These are phyloP conservation scores for Ascochyta viciae-villosae DNA, from an alignment of 2,329 filamentous ascomycete species.

Conservation along the genomic window DNA sequence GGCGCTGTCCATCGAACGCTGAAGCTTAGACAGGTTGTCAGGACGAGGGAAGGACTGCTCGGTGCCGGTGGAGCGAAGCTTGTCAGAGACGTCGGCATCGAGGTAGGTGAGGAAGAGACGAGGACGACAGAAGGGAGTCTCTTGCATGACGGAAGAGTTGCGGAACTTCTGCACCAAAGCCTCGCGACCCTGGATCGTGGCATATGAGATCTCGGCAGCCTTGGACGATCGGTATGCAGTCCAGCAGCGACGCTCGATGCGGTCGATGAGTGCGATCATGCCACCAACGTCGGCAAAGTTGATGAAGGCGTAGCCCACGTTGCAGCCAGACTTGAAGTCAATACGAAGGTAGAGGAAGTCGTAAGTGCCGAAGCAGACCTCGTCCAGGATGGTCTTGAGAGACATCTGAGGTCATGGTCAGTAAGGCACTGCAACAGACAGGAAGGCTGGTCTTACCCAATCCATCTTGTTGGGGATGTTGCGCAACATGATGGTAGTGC, in stretches of 20 bases:
- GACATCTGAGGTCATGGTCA: conserved; percentile 33
- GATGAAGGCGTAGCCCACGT: conserved; percentile 96
- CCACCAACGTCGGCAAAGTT: conserved; percentile 78
- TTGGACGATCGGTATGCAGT: conserved; percentile 85
- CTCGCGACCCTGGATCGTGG: conserved; percentile 94
- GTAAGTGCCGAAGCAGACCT: conserved; percentile 80
- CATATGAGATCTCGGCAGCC: conserved; percentile 89
- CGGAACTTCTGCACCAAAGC: conserved; percentile 93
- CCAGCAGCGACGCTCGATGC: conserved; percentile 58
- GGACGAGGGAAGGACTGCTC: conserved; percentile 79
- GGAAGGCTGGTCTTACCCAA: conserved; percentile 50
- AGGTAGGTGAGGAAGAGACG: conserved; percentile 65
- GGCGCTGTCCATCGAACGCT: conserved; percentile 85
- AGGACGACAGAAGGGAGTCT: conserved; percentile 80
- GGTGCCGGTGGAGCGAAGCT: conserved; percentile 63
- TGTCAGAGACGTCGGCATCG: conserved; percentile 52
- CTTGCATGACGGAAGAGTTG: conserved; percentile 95
- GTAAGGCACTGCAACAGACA: conserved; percentile 4
- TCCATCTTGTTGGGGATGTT: conserved; percentile 94
- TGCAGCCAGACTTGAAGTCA: conserved; percentile 59
- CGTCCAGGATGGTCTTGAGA: conserved; percentile 80
- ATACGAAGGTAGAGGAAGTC: conserved; percentile 97
- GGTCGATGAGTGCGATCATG: conserved; percentile 40
- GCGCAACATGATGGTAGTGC: conserved; percentile 80
- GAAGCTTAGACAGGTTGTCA: conserved; percentile 87